A percentile compares a stretch with the other conserved stretches of the same genome.
Conservation (phyloP, 2,329 filamentous ascomycete species). For the Penicillium sp. region DNA sequence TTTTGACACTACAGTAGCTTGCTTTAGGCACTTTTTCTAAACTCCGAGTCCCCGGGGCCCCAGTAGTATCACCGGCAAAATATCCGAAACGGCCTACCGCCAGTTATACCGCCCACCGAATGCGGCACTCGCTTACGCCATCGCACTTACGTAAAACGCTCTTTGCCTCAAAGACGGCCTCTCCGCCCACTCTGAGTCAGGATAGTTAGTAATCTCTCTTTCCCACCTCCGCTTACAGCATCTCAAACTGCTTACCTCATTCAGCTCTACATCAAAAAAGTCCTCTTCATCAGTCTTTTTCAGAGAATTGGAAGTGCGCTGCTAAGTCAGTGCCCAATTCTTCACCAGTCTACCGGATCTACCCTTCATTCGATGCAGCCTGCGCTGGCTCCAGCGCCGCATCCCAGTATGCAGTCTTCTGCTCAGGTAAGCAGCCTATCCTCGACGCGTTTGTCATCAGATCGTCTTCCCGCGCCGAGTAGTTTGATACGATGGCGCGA, state of each 20-base stretch:
- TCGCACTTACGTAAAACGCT: conserved; percentile 4
- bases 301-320: conserved; percentile 2
- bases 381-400: conserved; percentile 49
- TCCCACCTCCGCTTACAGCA: conserved; percentile 37
- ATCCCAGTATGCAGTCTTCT: conserved; percentile 48
- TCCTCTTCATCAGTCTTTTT: conserved; percentile 8
- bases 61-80: not conserved
- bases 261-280: conserved; percentile 20
- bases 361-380: conserved; percentile 41
- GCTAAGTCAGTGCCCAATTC: conserved; percentile 3
- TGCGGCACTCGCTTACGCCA: conserved; percentile 1
- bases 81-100: not conserved
- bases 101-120: not conserved
- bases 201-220: conserved; percentile 23
- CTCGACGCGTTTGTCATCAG: conserved; percentile 39
- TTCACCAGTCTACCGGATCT: conserved; percentile 4
- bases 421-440: conserved; percentile 54
- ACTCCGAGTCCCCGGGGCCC: not conserved
- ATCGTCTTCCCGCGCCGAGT: conserved; percentile 23
- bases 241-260: conserved; percentile 29
- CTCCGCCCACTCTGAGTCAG: conserved; percentile 10
- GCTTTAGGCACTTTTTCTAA: not conserved
- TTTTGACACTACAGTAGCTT: not conserved
- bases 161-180: not conserved
- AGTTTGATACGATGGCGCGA: conserved; percentile 10